These are phyloP conservation scores for Micractinium conductrix DNA, from an alignment of 139 green algal genomes.

Conservation along the genomic window DNA sequence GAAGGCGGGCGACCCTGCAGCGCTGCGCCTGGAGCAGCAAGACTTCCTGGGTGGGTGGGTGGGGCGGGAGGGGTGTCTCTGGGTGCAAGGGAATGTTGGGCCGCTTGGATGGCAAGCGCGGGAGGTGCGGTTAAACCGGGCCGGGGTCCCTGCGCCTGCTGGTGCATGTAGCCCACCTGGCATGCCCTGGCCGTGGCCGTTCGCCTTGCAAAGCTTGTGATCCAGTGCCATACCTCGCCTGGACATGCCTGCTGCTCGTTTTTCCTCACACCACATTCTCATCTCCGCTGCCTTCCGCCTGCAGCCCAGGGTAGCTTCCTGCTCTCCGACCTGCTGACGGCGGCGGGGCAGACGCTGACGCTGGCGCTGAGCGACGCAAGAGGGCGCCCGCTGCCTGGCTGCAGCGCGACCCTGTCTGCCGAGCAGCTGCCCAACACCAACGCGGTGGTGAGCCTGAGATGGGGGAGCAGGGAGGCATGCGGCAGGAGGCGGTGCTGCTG, in stretches of 20 bases:
- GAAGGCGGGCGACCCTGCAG: neutral
- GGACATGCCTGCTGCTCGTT: neutral
- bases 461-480: neutral
- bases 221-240: neutral
- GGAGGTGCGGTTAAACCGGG: neutral
- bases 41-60: conserved; percentile 48
- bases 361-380: neutral
- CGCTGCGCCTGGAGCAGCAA: conserved; percentile 29
- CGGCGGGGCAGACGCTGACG: conserved; percentile 9
- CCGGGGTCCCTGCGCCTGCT: neutral
- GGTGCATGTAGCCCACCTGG: neutral
- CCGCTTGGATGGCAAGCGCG: neutral
- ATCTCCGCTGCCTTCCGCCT: neutral
- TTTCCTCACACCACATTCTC: too few species aligned
- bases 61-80: too few species aligned
- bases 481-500: neutral
- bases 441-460: conserved; percentile 3
- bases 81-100: too few species aligned
- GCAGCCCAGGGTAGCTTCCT: conserved; percentile 24
- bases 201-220: neutral
- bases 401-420: neutral
- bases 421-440: conserved; percentile 36
- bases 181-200: too few species aligned
- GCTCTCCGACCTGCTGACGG: conserved; percentile 35
- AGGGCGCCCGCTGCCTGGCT: neutral